phyloP scores from a whole-genome alignment of 352 stramenopile species.

The Phytophthora nicotianae region DNA sequence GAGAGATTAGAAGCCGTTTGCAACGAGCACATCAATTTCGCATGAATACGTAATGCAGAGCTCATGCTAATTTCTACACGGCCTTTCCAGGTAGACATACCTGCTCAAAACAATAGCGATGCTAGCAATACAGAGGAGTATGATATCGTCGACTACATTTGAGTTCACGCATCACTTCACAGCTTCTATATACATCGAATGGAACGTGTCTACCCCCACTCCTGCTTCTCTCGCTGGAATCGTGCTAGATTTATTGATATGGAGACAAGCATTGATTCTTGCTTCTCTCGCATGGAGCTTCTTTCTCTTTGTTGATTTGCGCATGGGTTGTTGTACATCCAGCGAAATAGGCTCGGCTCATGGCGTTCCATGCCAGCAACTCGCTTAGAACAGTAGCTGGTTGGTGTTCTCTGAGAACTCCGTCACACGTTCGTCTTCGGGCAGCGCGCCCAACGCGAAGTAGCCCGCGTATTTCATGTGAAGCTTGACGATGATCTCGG shows the following conservation, averaged over 20 bases:
- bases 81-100: no score
- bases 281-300: conserved; percentile 28
- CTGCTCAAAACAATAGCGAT: no score
- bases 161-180: conserved; percentile 14
- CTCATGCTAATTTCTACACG: no score
- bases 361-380: conserved; percentile 15
- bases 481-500: conserved; percentile 78
- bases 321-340: conserved; percentile 30
- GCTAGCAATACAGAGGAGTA: no score
- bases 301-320: conserved; percentile 27
- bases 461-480: conserved; percentile 78
- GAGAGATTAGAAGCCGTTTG: neutral
- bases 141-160: conserved; percentile 24
- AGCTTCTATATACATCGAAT: conserved; percentile 24
- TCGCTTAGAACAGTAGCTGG: conserved; percentile 37
- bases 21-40: neutral
- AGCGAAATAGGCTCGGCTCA: conserved; percentile 14
- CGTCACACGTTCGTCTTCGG: conserved; percentile 56
- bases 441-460: conserved; percentile 60
- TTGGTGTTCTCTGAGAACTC: conserved; percentile 51
- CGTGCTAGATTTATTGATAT: conserved; percentile 39
- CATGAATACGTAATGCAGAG: neutral
- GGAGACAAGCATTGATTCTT: conserved; percentile 25
- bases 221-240: conserved; percentile 38
- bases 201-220: conserved; percentile 9